phyloP scores from a whole-genome alignment of 495 filamentous ascomycete genomes.

The Pseudomonodictys pantanalensis region DNA sequence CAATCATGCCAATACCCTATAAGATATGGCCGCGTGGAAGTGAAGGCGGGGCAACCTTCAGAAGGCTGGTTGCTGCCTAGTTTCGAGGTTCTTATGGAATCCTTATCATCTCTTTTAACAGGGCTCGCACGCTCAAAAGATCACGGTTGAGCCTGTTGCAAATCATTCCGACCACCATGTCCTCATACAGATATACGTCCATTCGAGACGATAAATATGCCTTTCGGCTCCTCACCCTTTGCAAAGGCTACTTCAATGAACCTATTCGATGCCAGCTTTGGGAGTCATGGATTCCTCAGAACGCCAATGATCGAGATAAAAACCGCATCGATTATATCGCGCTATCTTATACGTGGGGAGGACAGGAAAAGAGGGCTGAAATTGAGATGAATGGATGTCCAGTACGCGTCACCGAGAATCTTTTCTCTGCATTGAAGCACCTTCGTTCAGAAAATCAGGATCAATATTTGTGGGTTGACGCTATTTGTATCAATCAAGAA shows the following conservation, averaged over 20 bases:
- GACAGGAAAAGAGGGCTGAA: not conserved
- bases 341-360: slow-evolving; percentile 37
- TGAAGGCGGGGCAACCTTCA: no score
- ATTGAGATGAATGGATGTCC: not conserved
- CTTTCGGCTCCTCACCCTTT: not conserved
- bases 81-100: no score
- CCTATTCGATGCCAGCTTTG: not conserved
- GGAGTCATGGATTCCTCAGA: not conserved
- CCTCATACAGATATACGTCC: no score
- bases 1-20: no score
- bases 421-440: slow-evolving; percentile 6
- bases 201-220: not conserved
- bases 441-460: slow-evolving; percentile 14
- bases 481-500: slow-evolving; percentile 45
- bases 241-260: not conserved
- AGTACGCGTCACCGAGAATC: slow-evolving; percentile 1
- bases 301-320: no score
- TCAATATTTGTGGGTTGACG: slow-evolving; percentile 39
- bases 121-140: no score
- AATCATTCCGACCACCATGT: no score
- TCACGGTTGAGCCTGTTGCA: no score
- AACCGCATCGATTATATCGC: not conserved
- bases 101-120: no score
- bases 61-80: no score
- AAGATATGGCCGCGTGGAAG: no score